Evolutionary conservation across 1,139 yeast species (phyloP).

Genomic region (Diutina ranongensis): DNA sequence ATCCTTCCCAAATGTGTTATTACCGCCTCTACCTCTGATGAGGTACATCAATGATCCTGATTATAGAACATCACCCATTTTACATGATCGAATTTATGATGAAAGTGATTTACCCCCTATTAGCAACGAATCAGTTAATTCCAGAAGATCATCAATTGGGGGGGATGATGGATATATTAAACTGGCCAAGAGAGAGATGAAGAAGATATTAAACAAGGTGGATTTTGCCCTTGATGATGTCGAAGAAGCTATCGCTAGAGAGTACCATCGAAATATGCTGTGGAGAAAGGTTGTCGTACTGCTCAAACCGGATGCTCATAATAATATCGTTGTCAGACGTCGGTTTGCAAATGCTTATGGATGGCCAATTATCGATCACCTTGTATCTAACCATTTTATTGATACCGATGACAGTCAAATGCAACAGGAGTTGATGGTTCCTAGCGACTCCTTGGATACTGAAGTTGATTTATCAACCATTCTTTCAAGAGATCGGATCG

Average conservation of each 20-base stretch:
- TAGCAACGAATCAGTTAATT: not conserved
- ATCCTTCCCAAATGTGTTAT: slow-evolving; percentile 64
- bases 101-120: slow-evolving; percentile 23
- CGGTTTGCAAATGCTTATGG: slow-evolving; percentile 92
- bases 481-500: slow-evolving; percentile 25
- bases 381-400: slow-evolving; percentile 56
- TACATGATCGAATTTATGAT: slow-evolving; percentile 30
- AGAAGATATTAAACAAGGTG: not conserved
- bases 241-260: slow-evolving; percentile 81
- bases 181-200: not conserved
- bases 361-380: slow-evolving; percentile 84
- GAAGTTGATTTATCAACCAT: slow-evolving; percentile 18
- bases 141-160: not conserved
- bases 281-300: slow-evolving; percentile 92
- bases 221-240: slow-evolving; percentile 13
- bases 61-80: slow-evolving; percentile 23
- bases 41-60: slow-evolving; percentile 57
- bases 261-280: slow-evolving; percentile 72
- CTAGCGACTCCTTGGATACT: slow-evolving; percentile 8
- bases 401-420: slow-evolving; percentile 8
- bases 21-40: slow-evolving; percentile 80
- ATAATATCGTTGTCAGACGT: slow-evolving; percentile 82
- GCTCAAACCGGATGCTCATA: slow-evolving; percentile 89
- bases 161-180: slow-evolving; percentile 9
- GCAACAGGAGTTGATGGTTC: too few species aligned